A percentile compares a stretch with the other conserved stretches of the same genome.
These are phyloP conservation scores for Stellera chamaejasme DNA, from an alignment of 345 rosid species.

Conservation along the genomic window DNA sequence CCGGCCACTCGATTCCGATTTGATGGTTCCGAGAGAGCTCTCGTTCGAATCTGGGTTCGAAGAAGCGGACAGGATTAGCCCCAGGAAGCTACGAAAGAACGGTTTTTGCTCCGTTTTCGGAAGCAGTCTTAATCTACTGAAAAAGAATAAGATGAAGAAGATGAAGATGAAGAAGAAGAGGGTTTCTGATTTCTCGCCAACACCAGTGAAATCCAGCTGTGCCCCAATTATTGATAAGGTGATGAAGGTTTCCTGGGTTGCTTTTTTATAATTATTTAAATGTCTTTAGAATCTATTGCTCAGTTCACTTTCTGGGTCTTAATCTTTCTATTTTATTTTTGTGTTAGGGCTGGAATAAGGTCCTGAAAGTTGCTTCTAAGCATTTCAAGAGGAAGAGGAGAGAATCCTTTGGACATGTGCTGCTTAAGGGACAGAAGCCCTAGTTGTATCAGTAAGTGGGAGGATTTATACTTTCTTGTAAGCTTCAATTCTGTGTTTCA, in stretches of 20 bases:
- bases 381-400: conserved; percentile 71
- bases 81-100: conserved; percentile 16
- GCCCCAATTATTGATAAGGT: conserved; percentile 44
- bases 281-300: not conserved
- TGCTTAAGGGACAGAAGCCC: conserved; percentile 15
- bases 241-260: not conserved
- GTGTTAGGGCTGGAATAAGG: conserved; percentile 59
- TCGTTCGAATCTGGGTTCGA: conserved; percentile 25
- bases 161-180: conserved; percentile 12
- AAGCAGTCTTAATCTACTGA: conserved; percentile 14
- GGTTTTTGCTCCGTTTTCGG: conserved; percentile 1
- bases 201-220: conserved; percentile 36
- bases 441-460: not conserved
- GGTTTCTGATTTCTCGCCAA: conserved; percentile 26
- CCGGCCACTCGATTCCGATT: conserved; percentile 33
- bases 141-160: conserved; percentile 20
- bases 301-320: not conserved
- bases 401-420: conserved; percentile 25
- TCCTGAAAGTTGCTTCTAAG: conserved; percentile 64
- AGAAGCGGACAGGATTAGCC: conserved; percentile 6
- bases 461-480: too few species aligned
- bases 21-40: conserved; percentile 23
- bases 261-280: not conserved
- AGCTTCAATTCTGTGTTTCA: too few species aligned
- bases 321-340: not conserved